phyloP scores from a whole-genome alignment of 495 filamentous ascomycete genomes.

The Ascobolus immersus region DNA sequence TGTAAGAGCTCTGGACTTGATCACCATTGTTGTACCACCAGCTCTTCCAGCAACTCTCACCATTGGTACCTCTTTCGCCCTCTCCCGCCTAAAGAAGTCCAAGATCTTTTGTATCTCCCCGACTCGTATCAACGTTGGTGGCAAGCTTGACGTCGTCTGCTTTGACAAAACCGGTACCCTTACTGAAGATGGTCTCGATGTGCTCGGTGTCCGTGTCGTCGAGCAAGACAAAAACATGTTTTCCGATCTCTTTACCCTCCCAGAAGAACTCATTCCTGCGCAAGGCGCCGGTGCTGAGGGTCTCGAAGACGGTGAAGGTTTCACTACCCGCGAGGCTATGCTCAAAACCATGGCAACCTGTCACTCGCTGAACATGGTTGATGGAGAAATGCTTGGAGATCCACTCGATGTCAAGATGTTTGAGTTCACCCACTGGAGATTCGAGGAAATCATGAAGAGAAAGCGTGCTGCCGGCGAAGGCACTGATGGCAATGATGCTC shows the following conservation, averaged over 20 bases:
- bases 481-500: too few relatives aligned
- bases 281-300: too few relatives aligned
- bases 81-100: constrained; percentile 60
- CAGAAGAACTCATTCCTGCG: not conserved
- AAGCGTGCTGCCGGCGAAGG: too few relatives aligned
- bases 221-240: constrained; percentile 31
- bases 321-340: constrained; percentile 39
- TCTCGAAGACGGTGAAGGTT: too few relatives aligned
- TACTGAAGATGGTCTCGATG: constrained; percentile 90
- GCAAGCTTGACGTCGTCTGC: constrained; percentile 85
- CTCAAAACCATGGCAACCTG: constrained; percentile 95
- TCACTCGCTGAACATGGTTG: constrained; percentile 67
- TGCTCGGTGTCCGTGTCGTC: constrained; percentile 64
- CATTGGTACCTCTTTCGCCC: constrained; percentile 88
- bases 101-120: constrained; percentile 95
- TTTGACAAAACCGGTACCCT: constrained; percentile 98
- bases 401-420: constrained; percentile 98
- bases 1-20: constrained; percentile 75
- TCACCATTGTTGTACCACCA: constrained; percentile 93
- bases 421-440: constrained; percentile 83
- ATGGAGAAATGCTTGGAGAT: constrained; percentile 74
- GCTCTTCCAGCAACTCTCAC: constrained; percentile 89
- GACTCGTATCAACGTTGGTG: constrained; percentile 72
- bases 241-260: constrained; percentile 21
- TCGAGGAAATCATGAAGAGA: too few relatives aligned